These are phyloP conservation scores for Boechera retrofracta DNA, from an alignment of 345 rosid genomes.

Conservation along the genomic window DNA sequence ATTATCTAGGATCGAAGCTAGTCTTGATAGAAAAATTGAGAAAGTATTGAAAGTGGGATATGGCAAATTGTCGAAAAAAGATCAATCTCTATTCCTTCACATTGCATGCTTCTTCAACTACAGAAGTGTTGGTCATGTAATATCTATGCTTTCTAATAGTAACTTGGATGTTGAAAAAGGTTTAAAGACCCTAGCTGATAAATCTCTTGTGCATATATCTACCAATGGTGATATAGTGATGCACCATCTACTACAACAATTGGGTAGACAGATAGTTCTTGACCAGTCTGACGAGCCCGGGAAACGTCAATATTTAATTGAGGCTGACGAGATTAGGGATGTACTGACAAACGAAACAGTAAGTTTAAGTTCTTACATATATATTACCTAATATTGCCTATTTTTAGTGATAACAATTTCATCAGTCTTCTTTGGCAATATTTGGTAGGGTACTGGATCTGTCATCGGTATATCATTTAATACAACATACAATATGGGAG, in stretches of 20 bases:
- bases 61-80: constrained; percentile 10
- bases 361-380: constrained; percentile 6
- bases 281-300: constrained; percentile 25
- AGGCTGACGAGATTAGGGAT: constrained; percentile 13
- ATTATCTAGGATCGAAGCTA: background rate
- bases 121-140: accelerated
- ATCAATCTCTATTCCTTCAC: constrained; percentile 36
- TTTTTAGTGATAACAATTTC: background rate
- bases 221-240: background rate
- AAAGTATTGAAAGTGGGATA: constrained; percentile 29
- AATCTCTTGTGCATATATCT: constrained; percentile 22
- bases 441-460: constrained; percentile 30
- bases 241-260: constrained; percentile 36
- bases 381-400: background rate
- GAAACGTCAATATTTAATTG: constrained; percentile 24
- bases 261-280: constrained; percentile 32
- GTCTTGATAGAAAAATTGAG: constrained; percentile 16
- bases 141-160: background rate
- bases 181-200: background rate
- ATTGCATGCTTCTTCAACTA: constrained; percentile 42
- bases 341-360: constrained; percentile 30
- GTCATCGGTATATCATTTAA: constrained; percentile 27
- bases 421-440: background rate
- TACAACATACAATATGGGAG: background rate
- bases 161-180: background rate